Evolutionary conservation across 2,329 filamentous ascomycete species (phyloP), one percentile per base, ranked within the genome.

Genomic region (Cercospora citrullina): DNA sequence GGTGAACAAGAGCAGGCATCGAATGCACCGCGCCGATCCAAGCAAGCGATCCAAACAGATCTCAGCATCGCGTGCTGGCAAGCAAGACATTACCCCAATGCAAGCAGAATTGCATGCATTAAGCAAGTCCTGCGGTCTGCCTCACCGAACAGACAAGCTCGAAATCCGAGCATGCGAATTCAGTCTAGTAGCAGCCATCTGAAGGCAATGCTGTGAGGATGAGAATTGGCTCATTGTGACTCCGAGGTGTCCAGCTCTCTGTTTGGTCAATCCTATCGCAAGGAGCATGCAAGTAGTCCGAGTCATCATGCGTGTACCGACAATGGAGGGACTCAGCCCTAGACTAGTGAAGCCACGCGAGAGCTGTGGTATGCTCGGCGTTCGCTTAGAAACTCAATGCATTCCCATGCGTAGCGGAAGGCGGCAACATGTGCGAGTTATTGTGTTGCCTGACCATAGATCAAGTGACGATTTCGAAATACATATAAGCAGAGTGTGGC

Each of bases 351-450:
- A 55, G 26, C 21, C 30, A 55, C 23, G 59, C 23, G 26, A 48
- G 23, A 39, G 23, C 14, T 42, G 62, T 30, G 53, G 36, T 60
- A 31, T 59, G 63, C 63, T 65, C 55, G 63, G 63, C 31, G 53
- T 65, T 65, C 63, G 36, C 26, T 65, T 59, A 33, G 6, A 7
- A n/a, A 26, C 21, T 23, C 55, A 59, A 53, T 53, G 48, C 48
- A 48, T 48, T 48, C 42, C 42, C 42, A 48, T 23, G 42, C 42
- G 26, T 36, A 59, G 55, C 9, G 18, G 28, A 30, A 59, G 18
- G 26, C 16, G 33, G 28, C 12, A 23, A 30, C 6, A 12, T n/a
- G 16, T 59, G 16, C 36, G 16, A 21, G 5, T 18, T 33, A 63
- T 63, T 36, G 48, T 63, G 61, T 23, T 55, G 61, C 61, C 61